Base-by-base conservation (phyloP, 1,284 basidiomycete species). In the Vanrija sp. region DNA sequence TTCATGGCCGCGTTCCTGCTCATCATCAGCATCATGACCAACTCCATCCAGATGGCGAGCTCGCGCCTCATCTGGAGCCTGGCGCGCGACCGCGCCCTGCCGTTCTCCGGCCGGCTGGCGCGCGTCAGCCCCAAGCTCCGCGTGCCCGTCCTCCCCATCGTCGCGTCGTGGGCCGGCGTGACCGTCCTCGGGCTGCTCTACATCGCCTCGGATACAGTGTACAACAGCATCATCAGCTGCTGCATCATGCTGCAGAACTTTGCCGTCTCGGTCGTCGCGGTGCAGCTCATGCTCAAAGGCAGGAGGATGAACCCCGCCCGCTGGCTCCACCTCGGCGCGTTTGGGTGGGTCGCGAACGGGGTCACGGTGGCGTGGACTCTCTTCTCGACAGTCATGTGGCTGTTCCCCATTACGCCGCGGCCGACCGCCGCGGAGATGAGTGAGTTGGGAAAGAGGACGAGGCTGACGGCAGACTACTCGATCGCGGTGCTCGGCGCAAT, bases 181-280 rank as follows among this genome's bases (percentile, higher is more conserved):
- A 48, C 49, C 20, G 31, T 59, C 25, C 43, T 59, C 22, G 53
- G 57, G n/a, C n/a, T 51, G 24, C 47, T 59, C 19, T 59, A 55
- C 46, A 47, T 59, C 18, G 57, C 41, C 22, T 49, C 46, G n/a
- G 25, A 37, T 6, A 59, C 53, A 1, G 53, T 52, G 18, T 59
- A 59, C 53, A 59, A 59, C 41, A 47, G 42, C 4, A 54, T 59
- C 46, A 53, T 59, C 25, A 47, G 38, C 8, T 55, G 46, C 49
- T 52, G 50, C 53, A 55, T 59, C 46, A 59, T 59, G 35, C 53
- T 59, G 14, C 48, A 49, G 27, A 53, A 59, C 41, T 35, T 55
- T 16, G 43, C 53, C 19, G 42, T 55, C 19, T 22, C 47, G 4
- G 22, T 59, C 18, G 49, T 54, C n/a, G 35, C 47, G 6, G 27